A percentile compares a stretch with the other conserved stretches of the same genome.
These are phyloP conservation scores for Phytophthora sojae DNA, from an alignment of 352 stramenopile species.

Conservation along the genomic window DNA sequence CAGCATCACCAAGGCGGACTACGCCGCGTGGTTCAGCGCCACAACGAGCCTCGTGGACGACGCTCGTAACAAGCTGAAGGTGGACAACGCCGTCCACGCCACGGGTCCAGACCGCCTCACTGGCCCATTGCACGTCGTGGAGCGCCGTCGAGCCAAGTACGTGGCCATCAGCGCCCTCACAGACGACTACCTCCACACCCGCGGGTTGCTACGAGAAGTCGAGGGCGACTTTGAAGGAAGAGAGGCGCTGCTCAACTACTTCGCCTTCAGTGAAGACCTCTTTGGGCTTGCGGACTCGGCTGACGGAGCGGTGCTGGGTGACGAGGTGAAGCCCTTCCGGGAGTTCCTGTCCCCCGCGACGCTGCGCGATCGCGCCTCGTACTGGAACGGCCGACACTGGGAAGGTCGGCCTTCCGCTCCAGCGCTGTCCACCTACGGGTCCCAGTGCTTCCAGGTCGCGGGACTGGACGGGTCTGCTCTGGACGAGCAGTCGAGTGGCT, in stretches of 20 bases:
- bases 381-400: constrained; percentile 86
- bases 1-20: constrained; percentile 58
- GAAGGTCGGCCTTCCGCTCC: constrained; percentile 75
- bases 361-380: constrained; percentile 69
- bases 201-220: constrained; percentile 71
- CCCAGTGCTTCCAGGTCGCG: constrained; percentile 62
- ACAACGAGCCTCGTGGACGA: constrained; percentile 70
- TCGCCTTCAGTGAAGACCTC: constrained; percentile 73
- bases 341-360: constrained; percentile 51
- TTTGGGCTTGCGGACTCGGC: constrained; percentile 62
- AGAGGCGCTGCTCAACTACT: constrained; percentile 75
- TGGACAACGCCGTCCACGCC: constrained; percentile 94
- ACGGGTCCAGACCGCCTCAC: constrained; percentile 94
- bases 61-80: constrained; percentile 65
- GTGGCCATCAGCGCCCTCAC: constrained; percentile 93
- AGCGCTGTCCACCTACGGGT: constrained; percentile 74
- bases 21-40: constrained; percentile 64
- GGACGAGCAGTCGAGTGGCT: constrained; percentile 46
- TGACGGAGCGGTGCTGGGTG: constrained; percentile 22
- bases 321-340: constrained; percentile 62
- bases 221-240: constrained; percentile 87
- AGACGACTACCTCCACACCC: constrained; percentile 89
- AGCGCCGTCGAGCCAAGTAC: constrained; percentile 94
- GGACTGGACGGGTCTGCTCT: constrained; percentile 29
- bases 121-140: constrained; percentile 86